Conservation (phyloP, 495 filamentous ascomycete genomes). For the Margaritispora aquatica region DNA sequence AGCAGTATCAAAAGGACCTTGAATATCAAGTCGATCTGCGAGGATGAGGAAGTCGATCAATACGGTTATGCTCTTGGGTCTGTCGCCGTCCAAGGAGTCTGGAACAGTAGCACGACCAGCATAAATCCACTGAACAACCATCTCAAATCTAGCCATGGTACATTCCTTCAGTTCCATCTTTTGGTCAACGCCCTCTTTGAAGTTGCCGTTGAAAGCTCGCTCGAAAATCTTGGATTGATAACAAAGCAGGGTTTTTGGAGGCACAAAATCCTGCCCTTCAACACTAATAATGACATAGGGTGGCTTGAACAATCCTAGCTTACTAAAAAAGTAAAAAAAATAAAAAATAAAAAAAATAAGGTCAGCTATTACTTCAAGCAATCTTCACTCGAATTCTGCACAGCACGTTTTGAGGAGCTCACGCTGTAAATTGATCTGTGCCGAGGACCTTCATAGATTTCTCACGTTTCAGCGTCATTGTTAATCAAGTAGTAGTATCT, state of each 20-base stretch:
- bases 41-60: not conserved
- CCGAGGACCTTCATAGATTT: no score
- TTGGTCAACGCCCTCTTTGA: not conserved
- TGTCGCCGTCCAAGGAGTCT: not conserved
- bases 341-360: not conserved
- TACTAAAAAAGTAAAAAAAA: not conserved
- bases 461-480: no score
- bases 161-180: not conserved
- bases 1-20: not conserved
- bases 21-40: not conserved
- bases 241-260: not conserved
- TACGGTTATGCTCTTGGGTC: not conserved
- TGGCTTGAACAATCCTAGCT: not conserved
- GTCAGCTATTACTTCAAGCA: no score
- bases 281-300: not conserved
- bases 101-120: not conserved
- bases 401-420: no score
- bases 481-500: no score
- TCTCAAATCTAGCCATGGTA: not conserved
- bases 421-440: no score
- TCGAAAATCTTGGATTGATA: not conserved
- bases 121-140: not conserved
- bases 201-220: not conserved
- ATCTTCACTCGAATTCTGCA: no score
- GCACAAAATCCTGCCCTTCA: not conserved